phyloP scores from a whole-genome alignment of 2,329 filamentous ascomycete genomes.

The Aspergillus sergii region DNA sequence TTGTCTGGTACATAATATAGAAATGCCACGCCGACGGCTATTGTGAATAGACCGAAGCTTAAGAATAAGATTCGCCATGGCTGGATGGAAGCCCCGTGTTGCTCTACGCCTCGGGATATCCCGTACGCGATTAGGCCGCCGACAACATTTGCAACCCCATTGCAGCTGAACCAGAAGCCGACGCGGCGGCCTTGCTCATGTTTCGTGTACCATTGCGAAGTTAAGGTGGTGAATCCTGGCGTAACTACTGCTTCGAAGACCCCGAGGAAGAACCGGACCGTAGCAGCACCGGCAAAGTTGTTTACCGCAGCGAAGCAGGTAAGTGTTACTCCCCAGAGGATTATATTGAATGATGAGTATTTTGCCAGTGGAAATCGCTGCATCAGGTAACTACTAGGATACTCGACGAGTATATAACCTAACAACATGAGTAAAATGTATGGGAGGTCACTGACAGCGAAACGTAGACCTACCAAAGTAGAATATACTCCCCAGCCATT shows the following conservation, averaged over 20 bases:
- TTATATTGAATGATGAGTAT: constrained; percentile 46
- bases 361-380: constrained; percentile 52
- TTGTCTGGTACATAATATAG: constrained; percentile 18
- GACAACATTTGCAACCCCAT: constrained; percentile 18
- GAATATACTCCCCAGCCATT: constrained; percentile 49
- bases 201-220: constrained; percentile 18
- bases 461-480: constrained; percentile 6
- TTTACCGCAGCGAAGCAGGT: constrained; percentile 17
- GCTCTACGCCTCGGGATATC: constrained; percentile 4
- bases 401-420: constrained; percentile 50
- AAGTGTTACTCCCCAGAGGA: constrained; percentile 24
- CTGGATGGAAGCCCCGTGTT: constrained; percentile 2
- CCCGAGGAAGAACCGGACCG: constrained; percentile 23
- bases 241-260: constrained; percentile 18
- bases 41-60: constrained; percentile 14
- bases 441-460: background rate
- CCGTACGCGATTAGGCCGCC: constrained; percentile 16
- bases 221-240: constrained; percentile 16
- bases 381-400: constrained; percentile 53
- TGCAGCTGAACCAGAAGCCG: constrained; percentile 19
- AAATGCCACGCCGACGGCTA: constrained; percentile 10
- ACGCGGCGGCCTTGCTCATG: constrained; percentile 18
- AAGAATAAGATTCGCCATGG: constrained; percentile 20
- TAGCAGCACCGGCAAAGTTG: constrained; percentile 22
- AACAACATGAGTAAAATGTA: background rate